Base-by-base conservation (phyloP, 441 rosid species). In the Lepidium campestre region DNA sequence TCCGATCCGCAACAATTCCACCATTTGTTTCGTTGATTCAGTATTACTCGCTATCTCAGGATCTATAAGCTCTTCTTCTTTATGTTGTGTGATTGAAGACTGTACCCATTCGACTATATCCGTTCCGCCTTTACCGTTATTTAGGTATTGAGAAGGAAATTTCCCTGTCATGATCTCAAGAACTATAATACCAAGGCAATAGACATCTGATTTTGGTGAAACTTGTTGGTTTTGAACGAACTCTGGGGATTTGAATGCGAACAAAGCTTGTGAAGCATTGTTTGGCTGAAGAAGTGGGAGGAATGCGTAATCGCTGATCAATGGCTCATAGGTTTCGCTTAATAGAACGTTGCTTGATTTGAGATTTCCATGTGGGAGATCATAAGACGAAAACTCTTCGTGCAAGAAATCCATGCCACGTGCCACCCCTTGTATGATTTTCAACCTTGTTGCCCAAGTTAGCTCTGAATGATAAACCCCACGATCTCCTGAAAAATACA, bases 341-440 rank as follows among this genome's bases (percentile, higher is more conserved):
- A 92, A 37, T 36, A 92, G 76, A 54, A 92, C 81, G 17, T 92
- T 92, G 84, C 98, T 89, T 9, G 98, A 92, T 75, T 92, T 92
- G 31, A 92, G 90, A 75, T 89, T 92, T 46, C 98, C 98, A 41
- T 92, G 98, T 2, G 98, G 96, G 4, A 92, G 78, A n/a, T 86
- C 87, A 17, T 78, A 78, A 5, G 79, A 72, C 5, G 80, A 50
- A 44, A 81, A 88, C 59, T 92, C 88, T 10, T 77, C 15, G 11
- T 86, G 89, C n/a, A 92, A 79, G 79, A 75, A 88, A 32, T 71
- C 62, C 69, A 92, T 58, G 32, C 96, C 98, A 5, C 71, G 80
- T 0, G 83, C 85, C 0, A 88, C 79, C 59, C 98, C 98, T 19
- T 77, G 80, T 20, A 92, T 76, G 61, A 92, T 89, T 22, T 79